These are phyloP conservation scores for Microstegium vimineum DNA, from an alignment of 176 grass and related monocot species.

Conservation along the genomic window DNA sequence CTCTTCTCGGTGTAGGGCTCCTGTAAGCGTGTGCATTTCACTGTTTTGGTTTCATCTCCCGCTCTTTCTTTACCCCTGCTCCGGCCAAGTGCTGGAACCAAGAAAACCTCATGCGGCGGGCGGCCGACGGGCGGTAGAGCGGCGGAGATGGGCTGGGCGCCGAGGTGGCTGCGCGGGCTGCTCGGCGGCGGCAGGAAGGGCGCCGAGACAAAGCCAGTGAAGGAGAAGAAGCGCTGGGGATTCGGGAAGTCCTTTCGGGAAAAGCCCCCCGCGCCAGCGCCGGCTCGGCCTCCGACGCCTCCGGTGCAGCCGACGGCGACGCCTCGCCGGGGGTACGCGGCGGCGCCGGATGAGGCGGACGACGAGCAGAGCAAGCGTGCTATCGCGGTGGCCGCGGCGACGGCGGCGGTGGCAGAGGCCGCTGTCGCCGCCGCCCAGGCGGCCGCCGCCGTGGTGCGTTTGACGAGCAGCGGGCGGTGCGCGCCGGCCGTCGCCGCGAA, in stretches of 20 bases:
- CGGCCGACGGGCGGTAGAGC: conserved; percentile 10
- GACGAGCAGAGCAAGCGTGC: conserved; percentile 88
- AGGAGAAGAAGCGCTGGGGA: conserved; percentile 52
- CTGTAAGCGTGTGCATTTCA: too few relatives aligned
- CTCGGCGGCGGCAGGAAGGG: conserved; percentile 61
- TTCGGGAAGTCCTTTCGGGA: conserved; percentile 81
- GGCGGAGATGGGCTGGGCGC: conserved; percentile 60
- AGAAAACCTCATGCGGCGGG: background rate
- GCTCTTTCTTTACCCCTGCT: conserved; percentile 26
- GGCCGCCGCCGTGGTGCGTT: conserved; percentile 65
- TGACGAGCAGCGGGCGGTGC: conserved; percentile 67
- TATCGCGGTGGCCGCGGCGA: conserved; percentile 82
- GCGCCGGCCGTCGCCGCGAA: conserved; percentile 12
- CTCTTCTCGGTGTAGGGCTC: background rate
- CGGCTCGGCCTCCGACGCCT: conserved; percentile 5
- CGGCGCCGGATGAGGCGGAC: conserved; percentile 23
- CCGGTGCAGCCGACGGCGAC: conserved; percentile 3
- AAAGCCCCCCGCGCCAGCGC: conserved; percentile 23
- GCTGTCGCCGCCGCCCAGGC: conserved; percentile 85
- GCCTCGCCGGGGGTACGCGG: conserved; percentile 18
- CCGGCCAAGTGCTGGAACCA: conserved; percentile 6
- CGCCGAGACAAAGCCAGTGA: conserved; percentile 25
- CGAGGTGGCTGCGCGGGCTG: conserved; percentile 69
- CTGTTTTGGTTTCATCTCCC: conserved; percentile 54
- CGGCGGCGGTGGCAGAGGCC: conserved; percentile 78